Evolutionary conservation across 2,329 filamentous ascomycete species (phyloP).

Genomic region (Curvularia verruculosa): DNA sequence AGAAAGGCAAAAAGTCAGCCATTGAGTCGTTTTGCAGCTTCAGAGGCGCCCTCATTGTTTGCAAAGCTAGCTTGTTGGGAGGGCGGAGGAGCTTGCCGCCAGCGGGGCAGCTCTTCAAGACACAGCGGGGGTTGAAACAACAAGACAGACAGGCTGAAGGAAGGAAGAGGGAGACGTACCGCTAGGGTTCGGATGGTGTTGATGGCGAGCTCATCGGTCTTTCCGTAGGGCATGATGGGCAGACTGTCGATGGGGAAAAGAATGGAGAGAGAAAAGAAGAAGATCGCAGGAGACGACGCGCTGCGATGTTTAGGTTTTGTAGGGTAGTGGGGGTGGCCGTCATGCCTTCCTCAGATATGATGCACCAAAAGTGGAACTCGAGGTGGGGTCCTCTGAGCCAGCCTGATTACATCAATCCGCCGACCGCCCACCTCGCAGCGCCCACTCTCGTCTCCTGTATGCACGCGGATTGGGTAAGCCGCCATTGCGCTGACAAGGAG

Average conservation of each 20-base stretch:
- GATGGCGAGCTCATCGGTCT: slow-evolving; percentile 88
- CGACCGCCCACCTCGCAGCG: too few relatives aligned
- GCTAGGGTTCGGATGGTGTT: slow-evolving; percentile 98
- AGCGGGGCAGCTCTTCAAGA: slow-evolving; percentile 35
- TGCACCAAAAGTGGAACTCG: slow-evolving; percentile 14
- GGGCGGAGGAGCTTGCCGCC: slow-evolving; percentile 14
- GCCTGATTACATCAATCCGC: slow-evolving; percentile 22
- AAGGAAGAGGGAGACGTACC: slow-evolving; percentile 69
- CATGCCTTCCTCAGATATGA: slow-evolving; percentile 16
- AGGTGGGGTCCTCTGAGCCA: slow-evolving; percentile 15
- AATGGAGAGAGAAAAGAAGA: slow-evolving; percentile 23
- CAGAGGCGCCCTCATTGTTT: slow-evolving; percentile 1
- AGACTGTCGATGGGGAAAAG: slow-evolving; percentile 23
- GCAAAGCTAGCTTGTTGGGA: slow-evolving; percentile 23
- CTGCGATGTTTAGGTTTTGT: slow-evolving; percentile 24
- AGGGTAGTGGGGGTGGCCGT: slow-evolving; percentile 24
- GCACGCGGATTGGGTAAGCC: slow-evolving; percentile 13
- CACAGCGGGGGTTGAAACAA: slow-evolving; percentile 21
- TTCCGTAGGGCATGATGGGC: slow-evolving; percentile 81
- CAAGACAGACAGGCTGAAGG: too few relatives aligned
- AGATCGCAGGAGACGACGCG: slow-evolving; percentile 18
- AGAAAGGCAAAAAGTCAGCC: slow-evolving; percentile 36
- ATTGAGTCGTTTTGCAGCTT: slow-evolving; percentile 23
- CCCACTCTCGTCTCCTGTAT: background rate
- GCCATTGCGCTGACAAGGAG: background rate